Conservation (phyloP, 2,329 filamentous ascomycete species). For the Arthroderma sp. region DNA sequence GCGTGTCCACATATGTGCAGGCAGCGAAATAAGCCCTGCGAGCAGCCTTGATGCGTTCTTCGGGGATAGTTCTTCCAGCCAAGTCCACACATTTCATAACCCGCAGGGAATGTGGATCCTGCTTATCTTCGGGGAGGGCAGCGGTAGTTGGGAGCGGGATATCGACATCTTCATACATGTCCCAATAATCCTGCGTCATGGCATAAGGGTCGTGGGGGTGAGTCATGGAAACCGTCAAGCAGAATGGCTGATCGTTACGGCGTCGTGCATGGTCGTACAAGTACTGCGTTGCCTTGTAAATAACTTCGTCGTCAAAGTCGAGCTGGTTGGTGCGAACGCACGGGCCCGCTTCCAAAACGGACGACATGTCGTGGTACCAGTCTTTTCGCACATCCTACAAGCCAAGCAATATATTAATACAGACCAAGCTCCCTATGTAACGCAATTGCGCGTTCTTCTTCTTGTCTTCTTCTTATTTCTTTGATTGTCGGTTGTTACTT, state of each 20-base stretch:
- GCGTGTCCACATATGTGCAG: slow-evolving; percentile 87
- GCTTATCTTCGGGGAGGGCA: slow-evolving; percentile 63
- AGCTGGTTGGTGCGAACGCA: slow-evolving; percentile 89
- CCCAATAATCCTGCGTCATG: slow-evolving; percentile 88
- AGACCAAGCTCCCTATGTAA: neutral
- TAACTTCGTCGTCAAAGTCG: slow-evolving; percentile 91
- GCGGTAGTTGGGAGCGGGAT: slow-evolving; percentile 65
- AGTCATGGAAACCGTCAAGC: slow-evolving; percentile 80
- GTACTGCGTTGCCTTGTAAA: slow-evolving; percentile 81
- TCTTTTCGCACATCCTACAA: slow-evolving; percentile 50
- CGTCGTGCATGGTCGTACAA: slow-evolving; percentile 83
- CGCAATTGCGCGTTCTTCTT: neutral
- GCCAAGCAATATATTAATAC: neutral
- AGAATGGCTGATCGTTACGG: slow-evolving; percentile 65
- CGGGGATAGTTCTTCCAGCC: slow-evolving; percentile 68
- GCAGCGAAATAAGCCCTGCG: slow-evolving; percentile 84
- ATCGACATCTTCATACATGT: slow-evolving; percentile 76
- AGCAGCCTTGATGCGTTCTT: slow-evolving; percentile 74
- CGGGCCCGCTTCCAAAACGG: slow-evolving; percentile 75
- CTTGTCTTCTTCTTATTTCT: neutral
- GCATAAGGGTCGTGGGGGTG: slow-evolving; percentile 93
- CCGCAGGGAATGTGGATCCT: slow-evolving; percentile 77
- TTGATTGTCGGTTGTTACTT: slow-evolving; percentile 11
- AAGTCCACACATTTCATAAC: slow-evolving; percentile 77
- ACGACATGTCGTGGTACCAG: slow-evolving; percentile 95